Evolutionary conservation across 1,284 basidiomycete species (phyloP).

Genomic region (Clitocybe nebularis): DNA sequence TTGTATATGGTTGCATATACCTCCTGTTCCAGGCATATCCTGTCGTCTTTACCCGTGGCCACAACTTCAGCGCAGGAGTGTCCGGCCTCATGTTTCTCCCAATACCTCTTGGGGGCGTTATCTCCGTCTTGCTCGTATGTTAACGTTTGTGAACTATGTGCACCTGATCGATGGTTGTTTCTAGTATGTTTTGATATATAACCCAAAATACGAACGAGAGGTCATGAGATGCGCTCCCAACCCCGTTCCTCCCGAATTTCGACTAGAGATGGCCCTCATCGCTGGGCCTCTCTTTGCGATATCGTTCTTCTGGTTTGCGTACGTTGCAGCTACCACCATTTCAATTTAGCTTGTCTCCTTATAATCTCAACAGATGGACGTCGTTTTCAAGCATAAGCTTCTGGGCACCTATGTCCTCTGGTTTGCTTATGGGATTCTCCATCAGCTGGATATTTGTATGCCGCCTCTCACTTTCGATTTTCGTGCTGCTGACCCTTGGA

Average conservation of each 20-base stretch:
- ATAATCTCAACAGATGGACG: conserved; percentile 38
- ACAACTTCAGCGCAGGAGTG: conserved; percentile 46
- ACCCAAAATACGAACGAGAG: conserved; percentile 47
- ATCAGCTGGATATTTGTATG: conserved; percentile 59
- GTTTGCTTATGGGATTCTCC: conserved; percentile 48
- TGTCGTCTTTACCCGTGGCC: conserved; percentile 49
- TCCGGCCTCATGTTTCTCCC: conserved; percentile 54
- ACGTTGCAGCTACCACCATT: conserved; percentile 20
- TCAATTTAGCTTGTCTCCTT: not conserved
- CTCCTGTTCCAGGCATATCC: conserved; percentile 60
- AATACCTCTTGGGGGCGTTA: conserved; percentile 49
- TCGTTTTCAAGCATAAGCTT: conserved; percentile 50
- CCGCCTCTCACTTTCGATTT: conserved; percentile 7
- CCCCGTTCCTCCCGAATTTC: conserved; percentile 64
- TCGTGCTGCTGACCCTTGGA: conserved; percentile 1
- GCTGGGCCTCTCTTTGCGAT: conserved; percentile 53
- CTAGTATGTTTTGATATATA: conserved; percentile 50
- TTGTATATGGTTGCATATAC: conserved; percentile 62
- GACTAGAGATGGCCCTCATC: conserved; percentile 51
- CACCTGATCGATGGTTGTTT: conserved; percentile 26
- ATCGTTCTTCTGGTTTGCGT: conserved; percentile 70
- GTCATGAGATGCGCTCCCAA: conserved; percentile 42
- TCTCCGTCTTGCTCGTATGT: conserved; percentile 41
- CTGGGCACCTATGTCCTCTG: conserved; percentile 55
- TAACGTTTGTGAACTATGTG: conserved; percentile 14